Base-by-base conservation (phyloP, 257 asterid genomes). In the Solanum lycopersicoides region DNA sequence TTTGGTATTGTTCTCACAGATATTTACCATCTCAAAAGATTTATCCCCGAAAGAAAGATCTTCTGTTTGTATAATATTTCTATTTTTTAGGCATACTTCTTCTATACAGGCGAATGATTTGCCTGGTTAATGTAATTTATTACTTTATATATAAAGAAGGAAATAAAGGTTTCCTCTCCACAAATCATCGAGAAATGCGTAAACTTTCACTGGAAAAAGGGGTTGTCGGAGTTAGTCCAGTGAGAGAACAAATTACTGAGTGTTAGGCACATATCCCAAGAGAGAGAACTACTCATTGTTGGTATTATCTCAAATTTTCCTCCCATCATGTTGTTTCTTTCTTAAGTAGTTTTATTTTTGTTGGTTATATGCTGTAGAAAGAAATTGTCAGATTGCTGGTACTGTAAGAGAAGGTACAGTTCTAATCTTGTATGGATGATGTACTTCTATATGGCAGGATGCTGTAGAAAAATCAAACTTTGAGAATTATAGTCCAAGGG, bases 391-490 rank as follows among this genome's bases (percentile, higher is more conserved):
- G 41, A 80, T 47, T 80, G 68, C 44, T 2, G 12, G 30, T 10
- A 30, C 37, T 80, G 85, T 16, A 30, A 28, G 85, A 80, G 44
- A 80, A 47, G 85, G 15, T 47, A 80, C 68, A 6, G 85, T 30
- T 30, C 42, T 80, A 47, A 47, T 47, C 44, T 47, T 80, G 85
- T 47, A 28, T 47, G 44, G 25, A 16, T 20, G 25, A 80, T 80
- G 85, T 88, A 23, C 69, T 88, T 14, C 30, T 86, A 41, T 86
- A 71, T 90, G 84, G 73, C 95, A 97, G 98, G 99, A 95, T 90
- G 99, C 98, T 87, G 88, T 97, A 82, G 92, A 83, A 87, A 95
- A 93, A 88, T 93, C 99, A 35, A 97, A 93, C 90, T 97, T 95
- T 85, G 99, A 93, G 92, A 95, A 86, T 86, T 95, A 93, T 88